Evolutionary conservation across 805 yeast species (phyloP), one percentile per base, ranked within the genome.

Genomic region (Lipomyces mesembrius): DNA sequence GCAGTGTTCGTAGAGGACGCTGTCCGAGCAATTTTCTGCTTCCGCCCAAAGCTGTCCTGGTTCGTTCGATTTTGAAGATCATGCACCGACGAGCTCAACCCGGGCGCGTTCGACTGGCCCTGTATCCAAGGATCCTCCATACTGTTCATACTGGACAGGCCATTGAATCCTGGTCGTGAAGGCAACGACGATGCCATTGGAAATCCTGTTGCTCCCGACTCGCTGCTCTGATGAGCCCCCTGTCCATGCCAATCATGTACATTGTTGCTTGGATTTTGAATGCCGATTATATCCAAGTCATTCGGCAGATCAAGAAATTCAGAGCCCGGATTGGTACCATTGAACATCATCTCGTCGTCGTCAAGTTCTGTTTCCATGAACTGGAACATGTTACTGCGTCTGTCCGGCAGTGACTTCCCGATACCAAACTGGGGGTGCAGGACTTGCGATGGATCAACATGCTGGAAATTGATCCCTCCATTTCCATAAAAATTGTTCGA

Each of bases 1-100:
- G 67, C 57, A 8, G 71, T 68, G 35, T 60, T 63, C 14, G 72
- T 62, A 25, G 66, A 56, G 25, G 72, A 69, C 56, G 63, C 65
- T 14, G 73, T 70, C 39, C 73, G 66, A 22, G 72, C 71, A 27
- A 70, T 67, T 49, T 69, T 69, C 60, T 69, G 72, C 60, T 69
- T 69, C 22, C 73, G 64, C 20, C 73, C 73, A 34, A 69, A 67
- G 6, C 55, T 59, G 46, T 69, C 73, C 55, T 60, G 63, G 25
- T 49, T 66, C 25, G 54, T 56, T 34, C 70, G 62, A 56, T 49
- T 66, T 56, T 46, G 64, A n/a, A 58, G 60, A 37, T 68, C 69
- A n/a, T 65, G 67, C 14, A 66, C 69, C 22, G 71, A 65, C 29
- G 58, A 43, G 25, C 27, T 22, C 46, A 58, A 6, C n/a, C 12